These are phyloP conservation scores for Pulveroboletus frians DNA, from an alignment of 768 basidiomycete species.

Conservation along the genomic window DNA sequence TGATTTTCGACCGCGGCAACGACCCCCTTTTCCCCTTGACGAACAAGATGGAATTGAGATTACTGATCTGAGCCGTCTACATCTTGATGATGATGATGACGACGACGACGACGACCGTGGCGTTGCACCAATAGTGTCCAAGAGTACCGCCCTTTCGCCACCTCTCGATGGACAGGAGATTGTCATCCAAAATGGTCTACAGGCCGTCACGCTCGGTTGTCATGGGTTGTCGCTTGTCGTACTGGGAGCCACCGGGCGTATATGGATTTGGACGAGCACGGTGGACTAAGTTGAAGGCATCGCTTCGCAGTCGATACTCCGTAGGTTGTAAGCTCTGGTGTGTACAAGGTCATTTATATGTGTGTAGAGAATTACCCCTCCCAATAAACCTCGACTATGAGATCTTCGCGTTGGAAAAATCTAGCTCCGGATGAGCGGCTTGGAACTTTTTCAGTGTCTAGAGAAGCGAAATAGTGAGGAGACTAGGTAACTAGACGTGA, in stretches of 20 bases:
- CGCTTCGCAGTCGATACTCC: neutral
- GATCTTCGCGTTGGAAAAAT: slow-evolving; percentile 90
- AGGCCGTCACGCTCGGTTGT: slow-evolving; percentile 40
- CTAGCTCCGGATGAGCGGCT: slow-evolving; percentile 85
- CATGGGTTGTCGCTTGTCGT: slow-evolving; percentile 32
- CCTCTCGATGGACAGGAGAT: slow-evolving; percentile 21
- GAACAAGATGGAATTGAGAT: slow-evolving; percentile 22
- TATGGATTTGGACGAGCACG: slow-evolving; percentile 26
- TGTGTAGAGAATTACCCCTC: neutral
- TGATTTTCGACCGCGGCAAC: slow-evolving; percentile 40
- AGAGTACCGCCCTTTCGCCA: slow-evolving; percentile 14
- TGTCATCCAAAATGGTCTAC: slow-evolving; percentile 25
- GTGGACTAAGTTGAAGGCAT: slow-evolving; percentile 7
- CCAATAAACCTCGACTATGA: slow-evolving; percentile 38
- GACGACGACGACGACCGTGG: slow-evolving; percentile 20
- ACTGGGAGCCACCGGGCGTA: slow-evolving; percentile 16
- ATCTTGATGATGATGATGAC: slow-evolving; percentile 29
- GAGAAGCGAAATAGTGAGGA: neutral
- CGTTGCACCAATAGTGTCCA: neutral
- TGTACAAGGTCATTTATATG: neutral
- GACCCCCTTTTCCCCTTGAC: slow-evolving; percentile 39
- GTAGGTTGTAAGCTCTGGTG: neutral
- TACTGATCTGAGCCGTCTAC: slow-evolving; percentile 18
- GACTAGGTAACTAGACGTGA: neutral
- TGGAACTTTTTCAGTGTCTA: slow-evolving; percentile 88